Conservation (phyloP, 148 eudicot species). For the Nepenthes gracilis region DNA sequence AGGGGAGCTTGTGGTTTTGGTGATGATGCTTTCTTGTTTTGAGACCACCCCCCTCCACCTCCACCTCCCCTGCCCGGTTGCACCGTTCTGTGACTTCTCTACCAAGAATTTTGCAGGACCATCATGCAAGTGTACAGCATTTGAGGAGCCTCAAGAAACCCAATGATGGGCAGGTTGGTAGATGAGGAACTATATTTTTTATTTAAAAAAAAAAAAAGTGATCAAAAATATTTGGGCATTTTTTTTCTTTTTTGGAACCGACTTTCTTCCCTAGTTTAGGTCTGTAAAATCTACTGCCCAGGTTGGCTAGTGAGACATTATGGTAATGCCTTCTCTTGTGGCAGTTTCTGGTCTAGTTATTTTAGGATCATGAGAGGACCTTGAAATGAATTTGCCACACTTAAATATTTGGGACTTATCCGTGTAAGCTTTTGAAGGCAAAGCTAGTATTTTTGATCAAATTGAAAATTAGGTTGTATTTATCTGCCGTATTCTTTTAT, state of each 20-base stretch:
- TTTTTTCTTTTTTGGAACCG: not conserved
- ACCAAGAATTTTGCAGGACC: constrained; percentile 18
- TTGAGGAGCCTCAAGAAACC: constrained; percentile 17
- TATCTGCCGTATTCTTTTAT: too few relatives aligned
- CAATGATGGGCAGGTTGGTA: constrained; percentile 3
- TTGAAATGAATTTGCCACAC: not conserved
- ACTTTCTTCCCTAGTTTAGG: constrained; percentile 2
- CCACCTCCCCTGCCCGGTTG: constrained; percentile 4
- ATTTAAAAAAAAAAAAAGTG: not conserved
- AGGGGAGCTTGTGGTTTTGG: constrained; percentile 10
- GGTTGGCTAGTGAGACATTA: constrained; percentile 53
- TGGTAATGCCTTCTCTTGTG: constrained; percentile 78
- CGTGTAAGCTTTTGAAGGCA: constrained; percentile 9
- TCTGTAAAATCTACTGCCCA: constrained; percentile 54
- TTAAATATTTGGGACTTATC: constrained; percentile 1
- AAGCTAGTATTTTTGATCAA: not conserved
- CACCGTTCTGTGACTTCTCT: constrained; percentile 9
- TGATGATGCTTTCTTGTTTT: constrained; percentile 19
- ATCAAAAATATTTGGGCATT: not conserved
- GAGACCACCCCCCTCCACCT: constrained; percentile 6
- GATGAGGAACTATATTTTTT: not conserved
- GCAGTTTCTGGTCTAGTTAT: constrained; percentile 46
- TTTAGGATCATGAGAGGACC: not conserved
- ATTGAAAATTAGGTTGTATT: too few relatives aligned
- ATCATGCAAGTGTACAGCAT: constrained; percentile 49